phyloP scores from a whole-genome alignment of 345 rosid genomes.

The Psidium friedrichsthalianum region DNA sequence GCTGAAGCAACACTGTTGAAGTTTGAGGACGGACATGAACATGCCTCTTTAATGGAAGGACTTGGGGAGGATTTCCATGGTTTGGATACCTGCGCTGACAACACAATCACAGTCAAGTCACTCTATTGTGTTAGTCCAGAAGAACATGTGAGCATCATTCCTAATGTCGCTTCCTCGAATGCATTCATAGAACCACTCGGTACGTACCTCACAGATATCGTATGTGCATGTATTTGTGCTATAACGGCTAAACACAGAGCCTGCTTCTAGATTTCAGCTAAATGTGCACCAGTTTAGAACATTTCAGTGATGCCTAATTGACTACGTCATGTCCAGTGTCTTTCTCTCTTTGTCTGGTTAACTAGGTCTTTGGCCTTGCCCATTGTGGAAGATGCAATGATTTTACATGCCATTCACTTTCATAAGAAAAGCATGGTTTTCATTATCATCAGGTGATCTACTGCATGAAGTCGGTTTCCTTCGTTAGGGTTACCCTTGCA shows the following conservation, averaged over 20 bases:
- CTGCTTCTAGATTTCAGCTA: background rate
- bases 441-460: background rate
- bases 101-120: background rate
- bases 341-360: background rate
- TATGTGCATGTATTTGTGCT: background rate
- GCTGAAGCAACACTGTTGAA: background rate
- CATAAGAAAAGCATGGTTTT: background rate
- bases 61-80: background rate
- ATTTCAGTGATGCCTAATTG: background rate
- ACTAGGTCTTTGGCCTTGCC: too few relatives aligned
- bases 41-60: background rate
- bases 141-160: background rate
- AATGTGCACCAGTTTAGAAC: background rate
- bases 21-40: background rate
- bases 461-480: background rate
- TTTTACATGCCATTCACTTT: background rate
- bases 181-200: background rate
- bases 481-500: background rate
- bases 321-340: background rate
- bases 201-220: background rate
- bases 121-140: background rate
- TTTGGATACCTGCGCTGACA: background rate
- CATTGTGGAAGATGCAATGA: background rate
- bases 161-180: background rate
- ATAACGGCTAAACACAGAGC: background rate